Evolutionary conservation across 2,329 filamentous ascomycete species (phyloP).

Genomic region (Knufia petricola): DNA sequence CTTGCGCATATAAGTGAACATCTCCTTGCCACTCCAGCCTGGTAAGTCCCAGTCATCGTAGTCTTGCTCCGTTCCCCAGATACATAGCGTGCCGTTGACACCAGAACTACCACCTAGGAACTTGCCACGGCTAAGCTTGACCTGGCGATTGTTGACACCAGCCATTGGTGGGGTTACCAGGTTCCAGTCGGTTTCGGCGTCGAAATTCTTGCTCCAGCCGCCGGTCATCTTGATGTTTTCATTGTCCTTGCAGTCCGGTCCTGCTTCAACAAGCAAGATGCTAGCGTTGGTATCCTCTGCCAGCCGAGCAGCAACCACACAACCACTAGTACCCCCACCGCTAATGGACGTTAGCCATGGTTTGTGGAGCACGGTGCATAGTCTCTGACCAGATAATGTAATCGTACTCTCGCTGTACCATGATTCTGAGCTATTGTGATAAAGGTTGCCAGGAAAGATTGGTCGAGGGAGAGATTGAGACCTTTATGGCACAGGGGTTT

Average conservation of each 20-base stretch:
- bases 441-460: neutral
- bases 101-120: slow-evolving; percentile 37
- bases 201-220: slow-evolving; percentile 34
- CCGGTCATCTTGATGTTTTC: slow-evolving; percentile 40
- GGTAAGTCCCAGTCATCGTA: slow-evolving; percentile 48
- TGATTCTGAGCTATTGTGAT: neutral
- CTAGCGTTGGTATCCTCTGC: slow-evolving; percentile 35
- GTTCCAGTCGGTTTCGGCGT: slow-evolving; percentile 38
- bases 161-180: slow-evolving; percentile 32
- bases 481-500: neutral
- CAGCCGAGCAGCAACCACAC: slow-evolving; percentile 40
- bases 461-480: neutral
- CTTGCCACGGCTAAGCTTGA: slow-evolving; percentile 35
- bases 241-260: slow-evolving; percentile 36
- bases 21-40: slow-evolving; percentile 46
- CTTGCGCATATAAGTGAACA: slow-evolving; percentile 50
- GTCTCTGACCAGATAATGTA: slow-evolving; percentile 24
- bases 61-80: slow-evolving; percentile 36
- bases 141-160: slow-evolving; percentile 32
- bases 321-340: slow-evolving; percentile 41
- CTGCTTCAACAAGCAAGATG: slow-evolving; percentile 41
- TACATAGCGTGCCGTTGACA: slow-evolving; percentile 36
- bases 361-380: neutral
- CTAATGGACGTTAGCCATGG: slow-evolving; percentile 1
- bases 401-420: slow-evolving; percentile 20